phyloP scores from a whole-genome alignment of 345 rosid genomes.

The Pistacia vera region DNA sequence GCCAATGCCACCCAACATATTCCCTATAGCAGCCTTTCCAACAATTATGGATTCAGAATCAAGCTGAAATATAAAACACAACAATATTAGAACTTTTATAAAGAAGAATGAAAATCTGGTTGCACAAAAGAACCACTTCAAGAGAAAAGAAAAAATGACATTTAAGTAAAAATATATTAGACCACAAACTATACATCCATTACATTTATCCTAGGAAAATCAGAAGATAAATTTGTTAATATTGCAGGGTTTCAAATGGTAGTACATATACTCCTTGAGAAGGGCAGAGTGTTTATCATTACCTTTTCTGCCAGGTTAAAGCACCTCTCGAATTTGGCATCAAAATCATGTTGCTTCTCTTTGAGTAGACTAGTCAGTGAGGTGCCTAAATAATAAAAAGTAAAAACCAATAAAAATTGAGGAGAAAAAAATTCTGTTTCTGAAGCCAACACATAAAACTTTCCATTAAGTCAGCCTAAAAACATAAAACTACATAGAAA shows the following conservation, averaged over 20 bases:
- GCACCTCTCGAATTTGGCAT: constrained; percentile 55
- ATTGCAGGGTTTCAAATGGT: not conserved
- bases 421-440: not conserved
- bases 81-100: constrained; percentile 11
- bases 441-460: not conserved
- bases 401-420: constrained; percentile 1
- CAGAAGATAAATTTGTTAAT: not conserved
- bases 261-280: not conserved
- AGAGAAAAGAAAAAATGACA: not conserved
- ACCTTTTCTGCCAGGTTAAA: constrained; percentile 73
- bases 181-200: not conserved
- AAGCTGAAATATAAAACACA: constrained; percentile 48
- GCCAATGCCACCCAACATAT: constrained; percentile 95
- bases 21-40: constrained; percentile 83
- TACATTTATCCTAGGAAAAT: not conserved
- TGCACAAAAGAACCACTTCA: not conserved
- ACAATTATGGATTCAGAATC: constrained; percentile 55
- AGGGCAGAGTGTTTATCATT: constrained; percentile 3
- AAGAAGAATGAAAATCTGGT: not conserved
- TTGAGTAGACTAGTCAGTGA: constrained; percentile 56
- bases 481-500: not conserved
- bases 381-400: constrained; percentile 37
- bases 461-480: not conserved
- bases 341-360: constrained; percentile 67
- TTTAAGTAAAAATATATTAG: not conserved